These are phyloP conservation scores for Pseudevernia furfuracea DNA, from an alignment of 495 filamentous ascomycete species.

Conservation along the genomic window DNA sequence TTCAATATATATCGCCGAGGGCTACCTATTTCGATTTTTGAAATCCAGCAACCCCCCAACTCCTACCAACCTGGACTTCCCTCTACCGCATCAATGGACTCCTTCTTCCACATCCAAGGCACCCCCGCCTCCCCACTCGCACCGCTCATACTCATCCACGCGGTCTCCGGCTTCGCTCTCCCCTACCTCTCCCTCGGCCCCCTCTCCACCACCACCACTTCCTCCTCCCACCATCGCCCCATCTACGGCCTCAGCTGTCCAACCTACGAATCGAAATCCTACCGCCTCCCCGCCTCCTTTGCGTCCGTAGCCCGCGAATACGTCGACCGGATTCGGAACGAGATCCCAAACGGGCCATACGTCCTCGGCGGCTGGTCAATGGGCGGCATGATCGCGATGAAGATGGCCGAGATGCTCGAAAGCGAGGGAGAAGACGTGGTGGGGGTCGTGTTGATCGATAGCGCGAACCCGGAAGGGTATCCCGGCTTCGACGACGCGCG, in stretches of 20 bases:
- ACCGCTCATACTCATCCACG: conserved; percentile 28
- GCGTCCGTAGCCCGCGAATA: conserved; percentile 23
- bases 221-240: conserved; percentile 4
- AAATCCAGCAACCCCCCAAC: not conserved
- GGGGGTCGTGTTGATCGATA: conserved; percentile 27
- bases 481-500: conserved; percentile 19
- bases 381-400: conserved; percentile 26
- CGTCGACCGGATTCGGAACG: conserved; percentile 18
- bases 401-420: conserved; percentile 23
- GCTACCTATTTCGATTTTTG: not conserved
- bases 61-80: no score
- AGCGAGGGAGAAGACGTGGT: conserved; percentile 16
- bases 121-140: conserved; percentile 15
- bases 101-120: conserved; percentile 28
- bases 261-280: conserved; percentile 19
- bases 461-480: conserved; percentile 24
- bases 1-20: not conserved
- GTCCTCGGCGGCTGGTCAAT: conserved; percentile 26
- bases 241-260: conserved; percentile 28
- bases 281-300: conserved; percentile 23
- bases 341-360: conserved; percentile 24
- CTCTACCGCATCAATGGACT: conserved; percentile 20
- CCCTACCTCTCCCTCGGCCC: conserved; percentile 29
- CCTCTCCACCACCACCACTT: conserved; percentile 8
- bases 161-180: conserved; percentile 27